Conservation (phyloP, 805 yeast genomes). For the Middelhovenomyces tepae region DNA sequence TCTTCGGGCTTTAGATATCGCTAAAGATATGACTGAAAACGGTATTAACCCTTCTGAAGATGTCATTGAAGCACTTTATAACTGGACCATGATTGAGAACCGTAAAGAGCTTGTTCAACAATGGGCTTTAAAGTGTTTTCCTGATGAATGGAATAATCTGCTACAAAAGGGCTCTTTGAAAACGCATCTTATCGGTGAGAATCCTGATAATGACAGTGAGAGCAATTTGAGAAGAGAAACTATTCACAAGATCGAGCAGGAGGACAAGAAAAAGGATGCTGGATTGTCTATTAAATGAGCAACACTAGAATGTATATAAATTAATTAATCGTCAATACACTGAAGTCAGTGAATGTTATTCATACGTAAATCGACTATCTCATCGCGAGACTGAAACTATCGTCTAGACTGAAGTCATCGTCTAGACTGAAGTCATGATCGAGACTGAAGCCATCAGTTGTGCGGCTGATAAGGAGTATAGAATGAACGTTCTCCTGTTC, state of each 20-base stretch:
- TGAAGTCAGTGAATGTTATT: background rate
- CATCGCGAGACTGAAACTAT: too few species aligned
- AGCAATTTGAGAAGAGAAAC: conserved; percentile 17
- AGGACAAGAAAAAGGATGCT: background rate
- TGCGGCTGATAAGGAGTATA: too few species aligned
- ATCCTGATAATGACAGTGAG: conserved; percentile 27
- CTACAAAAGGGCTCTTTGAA: conserved; percentile 26
- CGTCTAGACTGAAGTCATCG: too few species aligned
- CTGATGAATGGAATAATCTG: conserved; percentile 32
- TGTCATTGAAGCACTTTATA: conserved; percentile 29
- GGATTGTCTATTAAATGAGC: background rate
- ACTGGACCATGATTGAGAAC: conserved; percentile 34
- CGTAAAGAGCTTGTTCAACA: conserved; percentile 29
- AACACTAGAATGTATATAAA: background rate
- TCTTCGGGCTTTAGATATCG: conserved; percentile 45
- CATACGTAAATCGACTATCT: too few species aligned
- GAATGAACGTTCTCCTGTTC: too few species aligned
- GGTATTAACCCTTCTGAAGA: conserved; percentile 19
- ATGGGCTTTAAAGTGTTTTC: conserved; percentile 34
- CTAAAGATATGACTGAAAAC: conserved; percentile 37
- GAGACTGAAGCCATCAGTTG: too few species aligned
- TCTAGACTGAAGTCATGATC: too few species aligned
- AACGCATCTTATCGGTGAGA: conserved; percentile 20
- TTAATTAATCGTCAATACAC: background rate
- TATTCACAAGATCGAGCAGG: conserved; percentile 17